Conservation (phyloP, 768 basidiomycete genomes). For the Lentinus brumalis region DNA sequence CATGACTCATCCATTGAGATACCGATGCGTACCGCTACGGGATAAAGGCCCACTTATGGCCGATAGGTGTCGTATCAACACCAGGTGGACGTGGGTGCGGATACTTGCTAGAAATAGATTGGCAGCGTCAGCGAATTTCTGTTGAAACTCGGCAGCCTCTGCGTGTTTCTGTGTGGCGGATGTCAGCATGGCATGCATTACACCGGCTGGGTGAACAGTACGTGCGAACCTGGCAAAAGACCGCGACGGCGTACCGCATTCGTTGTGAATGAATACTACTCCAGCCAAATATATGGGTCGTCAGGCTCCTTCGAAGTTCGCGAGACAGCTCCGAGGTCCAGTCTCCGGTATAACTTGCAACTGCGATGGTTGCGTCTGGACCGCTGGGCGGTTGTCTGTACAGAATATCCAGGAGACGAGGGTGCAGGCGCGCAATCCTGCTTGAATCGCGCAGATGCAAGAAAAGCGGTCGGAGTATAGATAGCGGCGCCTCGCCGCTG, state of each 20-base stretch:
- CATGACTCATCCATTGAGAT: background rate
- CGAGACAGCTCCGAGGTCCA: slow-evolving; percentile 40
- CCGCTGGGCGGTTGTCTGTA: slow-evolving; percentile 33
- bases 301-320: slow-evolving; percentile 54
- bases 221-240: slow-evolving; percentile 46
- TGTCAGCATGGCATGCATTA: background rate
- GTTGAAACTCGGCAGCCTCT: slow-evolving; percentile 41
- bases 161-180: slow-evolving; percentile 47
- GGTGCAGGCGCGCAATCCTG: slow-evolving; percentile 40
- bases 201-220: background rate
- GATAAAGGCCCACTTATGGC: slow-evolving; percentile 47
- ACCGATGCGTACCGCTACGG: slow-evolving; percentile 35
- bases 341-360: slow-evolving; percentile 34
- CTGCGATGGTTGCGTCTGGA: slow-evolving; percentile 33
- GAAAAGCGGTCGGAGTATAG: slow-evolving; percentile 53
- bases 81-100: slow-evolving; percentile 54
- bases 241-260: slow-evolving; percentile 52
- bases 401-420: slow-evolving; percentile 50
- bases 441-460: slow-evolving; percentile 43
- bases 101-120: slow-evolving; percentile 39
- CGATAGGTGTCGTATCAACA: slow-evolving; percentile 57
- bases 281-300: slow-evolving; percentile 64
- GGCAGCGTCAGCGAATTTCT: slow-evolving; percentile 53
- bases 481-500: slow-evolving; percentile 47
- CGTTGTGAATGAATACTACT: slow-evolving; percentile 53